phyloP scores from a whole-genome alignment of 106 monocot genomes.

The Dactylorhiza incarnata region DNA sequence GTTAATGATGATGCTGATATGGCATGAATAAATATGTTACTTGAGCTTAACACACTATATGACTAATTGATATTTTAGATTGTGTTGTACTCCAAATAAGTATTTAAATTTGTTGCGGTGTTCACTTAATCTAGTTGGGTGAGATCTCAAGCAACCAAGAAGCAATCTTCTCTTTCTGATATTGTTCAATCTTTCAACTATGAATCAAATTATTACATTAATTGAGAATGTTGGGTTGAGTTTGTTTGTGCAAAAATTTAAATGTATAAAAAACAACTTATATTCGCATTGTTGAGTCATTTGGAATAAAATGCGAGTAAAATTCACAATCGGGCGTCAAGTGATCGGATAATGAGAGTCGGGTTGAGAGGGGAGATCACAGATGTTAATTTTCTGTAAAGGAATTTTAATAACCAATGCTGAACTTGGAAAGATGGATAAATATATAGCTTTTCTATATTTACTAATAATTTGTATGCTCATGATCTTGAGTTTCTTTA shows the following conservation, averaged over 20 bases:
- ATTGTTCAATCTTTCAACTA: neutral
- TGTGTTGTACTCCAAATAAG: neutral
- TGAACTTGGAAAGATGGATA: neutral
- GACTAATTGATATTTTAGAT: neutral
- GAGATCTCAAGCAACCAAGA: neutral
- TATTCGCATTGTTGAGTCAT: neutral
- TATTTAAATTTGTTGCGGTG: neutral
- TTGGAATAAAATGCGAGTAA: neutral
- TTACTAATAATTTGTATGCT: neutral
- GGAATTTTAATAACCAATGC: neutral
- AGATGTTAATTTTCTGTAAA: too few relatives aligned
- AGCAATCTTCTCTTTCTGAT: neutral
- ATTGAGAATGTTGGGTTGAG: neutral
- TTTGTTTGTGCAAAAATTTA: neutral
- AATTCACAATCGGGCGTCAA: neutral
- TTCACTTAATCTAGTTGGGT: neutral
- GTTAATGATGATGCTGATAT: neutral
- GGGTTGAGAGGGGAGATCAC: neutral
- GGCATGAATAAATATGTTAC: neutral
- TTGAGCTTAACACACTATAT: neutral
- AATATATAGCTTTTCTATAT: neutral
- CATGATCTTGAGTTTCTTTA: neutral
- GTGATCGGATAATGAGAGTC: neutral
- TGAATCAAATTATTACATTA: neutral
- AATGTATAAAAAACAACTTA: neutral